Conservation (phyloP, 1,284 basidiomycete species). For the Trametes sp. region DNA sequence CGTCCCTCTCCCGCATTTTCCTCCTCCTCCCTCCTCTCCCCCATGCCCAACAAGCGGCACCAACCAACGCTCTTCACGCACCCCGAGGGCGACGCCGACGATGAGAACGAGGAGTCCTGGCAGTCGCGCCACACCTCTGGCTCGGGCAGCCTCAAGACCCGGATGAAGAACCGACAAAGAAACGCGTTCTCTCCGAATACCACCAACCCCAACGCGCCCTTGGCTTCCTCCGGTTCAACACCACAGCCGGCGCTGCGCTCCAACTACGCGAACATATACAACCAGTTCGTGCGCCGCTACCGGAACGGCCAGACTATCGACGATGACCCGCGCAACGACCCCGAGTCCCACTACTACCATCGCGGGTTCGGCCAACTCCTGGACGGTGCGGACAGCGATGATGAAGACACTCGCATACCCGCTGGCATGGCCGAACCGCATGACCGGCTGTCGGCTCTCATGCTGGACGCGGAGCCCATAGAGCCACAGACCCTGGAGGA, state of each 20-base stretch:
- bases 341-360: slow-evolving; percentile 79
- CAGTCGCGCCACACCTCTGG: slow-evolving; percentile 40
- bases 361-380: slow-evolving; percentile 73
- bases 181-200: slow-evolving; percentile 45
- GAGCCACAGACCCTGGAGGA: slow-evolving; percentile 75
- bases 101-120: slow-evolving; percentile 56
- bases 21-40: slow-evolving; percentile 13
- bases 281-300: slow-evolving; percentile 79
- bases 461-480: slow-evolving; percentile 65
- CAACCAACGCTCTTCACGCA: slow-evolving; percentile 73
- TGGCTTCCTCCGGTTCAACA: slow-evolving; percentile 40
- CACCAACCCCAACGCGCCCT: slow-evolving; percentile 38
- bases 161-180: slow-evolving; percentile 47
- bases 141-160: slow-evolving; percentile 34
- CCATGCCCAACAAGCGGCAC: slow-evolving; percentile 53
- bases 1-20: slow-evolving; percentile 8
- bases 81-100: slow-evolving; percentile 55
- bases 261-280: slow-evolving; percentile 74
- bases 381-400: slow-evolving; percentile 79
- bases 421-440: slow-evolving; percentile 53
- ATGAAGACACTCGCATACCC: slow-evolving; percentile 63
- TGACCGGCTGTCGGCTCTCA: slow-evolving; percentile 60
- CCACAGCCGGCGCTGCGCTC: slow-evolving; percentile 42
- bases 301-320: slow-evolving; percentile 62
- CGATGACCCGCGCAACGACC: slow-evolving; percentile 75